phyloP scores from a whole-genome alignment of 805 yeast genomes.

The Kluyveromyces lactis region DNA sequence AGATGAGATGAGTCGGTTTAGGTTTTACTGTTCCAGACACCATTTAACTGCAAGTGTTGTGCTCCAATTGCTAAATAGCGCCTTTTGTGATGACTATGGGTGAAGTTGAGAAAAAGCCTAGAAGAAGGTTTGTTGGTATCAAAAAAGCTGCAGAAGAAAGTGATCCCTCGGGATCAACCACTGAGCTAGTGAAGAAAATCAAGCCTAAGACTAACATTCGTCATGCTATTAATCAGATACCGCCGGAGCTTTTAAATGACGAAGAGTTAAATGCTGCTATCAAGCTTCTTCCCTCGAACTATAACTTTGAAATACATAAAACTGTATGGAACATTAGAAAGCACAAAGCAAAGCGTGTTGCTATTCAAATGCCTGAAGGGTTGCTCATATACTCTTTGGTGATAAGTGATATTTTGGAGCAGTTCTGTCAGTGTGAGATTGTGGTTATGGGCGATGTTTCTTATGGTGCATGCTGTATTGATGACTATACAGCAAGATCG shows the following conservation, averaged over 20 bases:
- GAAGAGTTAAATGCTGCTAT: conserved; percentile 79
- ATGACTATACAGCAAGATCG: conserved; percentile 89
- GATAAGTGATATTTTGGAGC: conserved; percentile 86
- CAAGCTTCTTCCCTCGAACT: conserved; percentile 74
- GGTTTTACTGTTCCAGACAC: no score
- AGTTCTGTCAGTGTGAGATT: conserved; percentile 80
- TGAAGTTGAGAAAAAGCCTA: conserved; percentile 25
- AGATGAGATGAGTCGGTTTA: no score
- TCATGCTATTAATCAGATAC: conserved; percentile 76
- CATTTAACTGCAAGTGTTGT: no score
- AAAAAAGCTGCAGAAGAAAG: conserved; percentile 26
- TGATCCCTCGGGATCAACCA: conserved; percentile 20
- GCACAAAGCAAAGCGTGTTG: conserved; percentile 69
- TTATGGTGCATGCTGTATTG: conserved; percentile 97
- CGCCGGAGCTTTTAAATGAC: conserved; percentile 74
- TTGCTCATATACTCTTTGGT: conserved; percentile 78
- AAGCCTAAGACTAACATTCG: conserved; percentile 34
- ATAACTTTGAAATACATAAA: conserved; percentile 92
- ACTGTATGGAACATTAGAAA: conserved; percentile 89
- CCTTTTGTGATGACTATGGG: not conserved
- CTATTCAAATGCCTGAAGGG: conserved; percentile 97
- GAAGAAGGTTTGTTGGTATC: conserved; percentile 56
- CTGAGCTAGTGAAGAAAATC: conserved; percentile 22
- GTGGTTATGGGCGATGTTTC: conserved; percentile 98
- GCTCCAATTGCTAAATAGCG: no score